Percentiles rank a stretch among this genome's conserved stretches.
phyloP scores from a whole-genome alignment of 148 eudicot species.

The Suaeda aralocaspica region DNA sequence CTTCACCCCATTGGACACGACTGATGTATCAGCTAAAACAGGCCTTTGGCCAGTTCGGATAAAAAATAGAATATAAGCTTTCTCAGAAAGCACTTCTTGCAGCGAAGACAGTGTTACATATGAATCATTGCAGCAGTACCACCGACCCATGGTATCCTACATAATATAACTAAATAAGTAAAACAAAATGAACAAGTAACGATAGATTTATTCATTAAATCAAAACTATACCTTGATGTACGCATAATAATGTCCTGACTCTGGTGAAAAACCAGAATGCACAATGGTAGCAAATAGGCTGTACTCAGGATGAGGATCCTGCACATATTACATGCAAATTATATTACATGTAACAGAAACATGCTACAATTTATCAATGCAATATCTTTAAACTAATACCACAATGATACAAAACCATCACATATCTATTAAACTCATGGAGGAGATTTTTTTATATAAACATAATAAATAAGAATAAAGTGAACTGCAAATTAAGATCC shows the following conservation, averaged over 20 bases:
- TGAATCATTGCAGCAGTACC: constrained; percentile 99
- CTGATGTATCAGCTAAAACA: constrained; percentile 33
- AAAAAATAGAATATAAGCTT: constrained; percentile 90
- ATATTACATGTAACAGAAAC: constrained; percentile 1
- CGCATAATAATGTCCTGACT: constrained; percentile 97
- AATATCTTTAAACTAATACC: not conserved
- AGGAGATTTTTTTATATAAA: too few species aligned
- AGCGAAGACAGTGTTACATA: constrained; percentile 58
- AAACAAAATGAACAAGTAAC: constrained; percentile 19
- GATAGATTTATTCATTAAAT: not conserved
- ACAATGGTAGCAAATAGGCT: constrained; percentile 90
- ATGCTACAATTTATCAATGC: not conserved
- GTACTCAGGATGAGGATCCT: constrained; percentile 86
- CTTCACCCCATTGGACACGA: constrained; percentile 52
- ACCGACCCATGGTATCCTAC: constrained; percentile 82
- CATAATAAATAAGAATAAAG: not conserved
- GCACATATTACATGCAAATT: constrained; percentile 31
- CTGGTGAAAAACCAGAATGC: constrained; percentile 93
- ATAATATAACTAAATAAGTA: constrained; percentile 1
- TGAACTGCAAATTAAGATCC: not conserved
- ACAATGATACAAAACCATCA: not conserved
- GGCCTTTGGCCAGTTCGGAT: constrained; percentile 74
- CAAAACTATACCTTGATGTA: constrained; percentile 69
- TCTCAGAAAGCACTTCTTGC: constrained; percentile 86
- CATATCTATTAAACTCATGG: not conserved